A percentile compares a stretch with the other conserved stretches of the same genome.
phyloP scores from a whole-genome alignment of 2,329 filamentous ascomycete species.

The Pseudogymnoascus sp. region DNA sequence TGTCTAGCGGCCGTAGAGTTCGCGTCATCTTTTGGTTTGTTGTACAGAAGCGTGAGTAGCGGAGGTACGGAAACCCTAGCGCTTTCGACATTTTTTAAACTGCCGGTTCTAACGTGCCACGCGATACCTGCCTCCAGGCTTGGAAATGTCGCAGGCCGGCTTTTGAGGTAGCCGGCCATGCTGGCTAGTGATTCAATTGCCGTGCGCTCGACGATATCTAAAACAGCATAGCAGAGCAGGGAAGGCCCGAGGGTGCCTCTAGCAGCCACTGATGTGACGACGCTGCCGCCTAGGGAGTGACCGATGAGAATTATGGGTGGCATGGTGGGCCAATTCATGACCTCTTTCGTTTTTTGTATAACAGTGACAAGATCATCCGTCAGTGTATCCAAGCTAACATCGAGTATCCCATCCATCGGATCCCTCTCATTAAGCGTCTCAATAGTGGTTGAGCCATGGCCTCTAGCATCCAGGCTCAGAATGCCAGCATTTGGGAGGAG shows the following conservation, averaged over 20 bases:
- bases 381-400: conserved; percentile 69
- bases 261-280: conserved; percentile 77
- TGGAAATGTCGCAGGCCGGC: conserved; percentile 71
- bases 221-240: conserved; percentile 77
- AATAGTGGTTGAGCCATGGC: conserved; percentile 70
- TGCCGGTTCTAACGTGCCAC: conserved; percentile 88
- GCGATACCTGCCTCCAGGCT: conserved; percentile 75
- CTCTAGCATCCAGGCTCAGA: conserved; percentile 77
- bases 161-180: conserved; percentile 88
- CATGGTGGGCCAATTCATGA: conserved; percentile 66
- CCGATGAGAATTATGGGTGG: conserved; percentile 79
- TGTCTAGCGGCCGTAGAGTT: conserved; percentile 18
- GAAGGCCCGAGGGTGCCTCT: conserved; percentile 57
- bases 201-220: conserved; percentile 93
- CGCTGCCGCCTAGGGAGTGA: conserved; percentile 87
- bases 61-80: conserved; percentile 83
- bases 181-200: conserved; percentile 90
- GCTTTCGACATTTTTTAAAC: conserved; percentile 75
- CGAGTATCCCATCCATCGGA: conserved; percentile 39
- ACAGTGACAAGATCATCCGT: conserved; percentile 66
- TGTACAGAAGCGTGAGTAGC: conserved; percentile 43
- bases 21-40: conserved; percentile 37
- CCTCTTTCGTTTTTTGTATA: conserved; percentile 57
- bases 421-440: conserved; percentile 26
- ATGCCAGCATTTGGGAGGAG: conserved; percentile 74